Base-by-base conservation (phyloP, 352 stramenopile species). In the Aphanomyces euteiches region DNA sequence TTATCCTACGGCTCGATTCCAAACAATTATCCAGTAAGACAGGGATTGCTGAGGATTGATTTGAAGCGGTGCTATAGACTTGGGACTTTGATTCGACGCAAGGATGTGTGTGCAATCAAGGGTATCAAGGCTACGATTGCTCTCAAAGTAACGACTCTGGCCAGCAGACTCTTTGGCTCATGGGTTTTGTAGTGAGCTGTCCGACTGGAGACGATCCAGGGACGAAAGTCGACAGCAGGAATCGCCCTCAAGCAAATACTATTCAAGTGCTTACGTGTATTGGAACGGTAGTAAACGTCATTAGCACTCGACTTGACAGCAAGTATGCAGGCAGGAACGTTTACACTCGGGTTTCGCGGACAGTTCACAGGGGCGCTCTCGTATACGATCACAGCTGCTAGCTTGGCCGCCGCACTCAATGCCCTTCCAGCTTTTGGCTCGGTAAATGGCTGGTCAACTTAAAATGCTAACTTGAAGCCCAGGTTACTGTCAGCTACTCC, bases 91-190 rank as follows among this genome's bases (percentile, higher is more conserved):
- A 97, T 43, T 82, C 93, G 72, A 74, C 85, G 47, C 87, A 88
- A 54, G 87, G 87, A 34, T 98, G 90, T 75, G 81, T 88, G 28
- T 97, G 92, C 74, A 88, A 89, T 45, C 36, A 80, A 47, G 92
- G 90, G 17, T 98, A 89, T 83, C 85, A 85, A 60, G 93, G 92
- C n/a, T 81, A 96, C 65, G 88, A 95, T 63, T 98, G 94, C 77
- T 85, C 81, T 13, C 75, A 78, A 59, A 75, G 50, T 69, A 47
- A 13, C 21, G 41, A 39, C 47, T 66, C 8, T 69, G 8, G 28
- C 12, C n/a, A 50, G 7, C 37, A 13, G n/a, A 61, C 15, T 47
- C n/a, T n/a, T 34, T 53, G 19, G 45, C 47, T 7, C 4, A 21
- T 50, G 10, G 50, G 17, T 8, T 7, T 65, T 6, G 65, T 80